These are phyloP conservation scores for Quercus suber DNA, from an alignment of 306 rosid genomes.

Conservation along the genomic window DNA sequence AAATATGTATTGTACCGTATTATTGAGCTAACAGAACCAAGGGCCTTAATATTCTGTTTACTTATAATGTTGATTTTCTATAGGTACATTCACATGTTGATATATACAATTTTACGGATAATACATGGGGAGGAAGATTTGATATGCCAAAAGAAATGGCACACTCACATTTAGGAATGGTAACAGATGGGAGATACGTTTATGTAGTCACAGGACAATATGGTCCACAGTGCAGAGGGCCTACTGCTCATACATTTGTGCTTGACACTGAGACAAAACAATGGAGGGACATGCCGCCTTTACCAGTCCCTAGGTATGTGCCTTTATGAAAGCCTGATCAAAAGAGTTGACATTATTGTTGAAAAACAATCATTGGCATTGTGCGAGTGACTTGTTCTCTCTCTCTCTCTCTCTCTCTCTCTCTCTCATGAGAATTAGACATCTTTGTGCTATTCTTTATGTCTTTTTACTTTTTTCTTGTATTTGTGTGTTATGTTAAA, in stretches of 20 bases:
- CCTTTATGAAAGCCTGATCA: background rate
- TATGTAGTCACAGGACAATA: conserved; percentile 79
- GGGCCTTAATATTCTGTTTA: conserved; percentile 2
- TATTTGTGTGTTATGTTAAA: background rate
- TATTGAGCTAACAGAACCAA: background rate
- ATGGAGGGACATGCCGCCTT: conserved; percentile 70
- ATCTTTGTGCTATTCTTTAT: background rate
- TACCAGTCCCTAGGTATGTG: conserved; percentile 78
- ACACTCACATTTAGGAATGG: conserved; percentile 91
- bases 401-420: too few species aligned
- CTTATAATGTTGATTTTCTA: background rate
- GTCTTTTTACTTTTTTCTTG: background rate
- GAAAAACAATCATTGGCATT: conserved; percentile 4
- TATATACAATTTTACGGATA: conserved; percentile 65
- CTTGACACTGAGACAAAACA: conserved; percentile 71
- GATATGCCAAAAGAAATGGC: conserved; percentile 98
- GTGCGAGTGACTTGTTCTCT: background rate
- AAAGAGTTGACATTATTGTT: background rate
- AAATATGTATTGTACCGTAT: background rate
- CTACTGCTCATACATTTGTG: conserved; percentile 74
- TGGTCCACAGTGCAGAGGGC: conserved; percentile 95
- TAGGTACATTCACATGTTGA: conserved; percentile 96
- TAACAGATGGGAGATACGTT: conserved; percentile 80
- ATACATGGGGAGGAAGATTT: conserved; percentile 73
- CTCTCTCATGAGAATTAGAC: background rate